Evolutionary conservation across 805 yeast species (phyloP).

Genomic region (Candida montana): DNA sequence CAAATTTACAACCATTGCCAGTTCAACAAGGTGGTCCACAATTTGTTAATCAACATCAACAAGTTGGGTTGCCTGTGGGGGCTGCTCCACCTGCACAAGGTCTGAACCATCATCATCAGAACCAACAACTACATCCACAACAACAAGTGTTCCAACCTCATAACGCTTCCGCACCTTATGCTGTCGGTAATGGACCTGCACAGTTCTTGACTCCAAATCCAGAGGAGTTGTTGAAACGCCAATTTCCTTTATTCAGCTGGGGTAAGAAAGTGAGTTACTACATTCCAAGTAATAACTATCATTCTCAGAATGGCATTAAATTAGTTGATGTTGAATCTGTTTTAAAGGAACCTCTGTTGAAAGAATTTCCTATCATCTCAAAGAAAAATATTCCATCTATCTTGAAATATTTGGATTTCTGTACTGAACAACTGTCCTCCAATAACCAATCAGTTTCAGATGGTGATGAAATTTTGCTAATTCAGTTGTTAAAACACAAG

Average conservation of each 20-base stretch:
- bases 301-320: slow-evolving; percentile 27
- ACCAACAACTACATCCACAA: too few relatives aligned
- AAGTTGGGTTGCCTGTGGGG: too few relatives aligned
- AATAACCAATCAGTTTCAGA: slow-evolving; percentile 40
- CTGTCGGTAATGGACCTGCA: not conserved
- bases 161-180: not conserved
- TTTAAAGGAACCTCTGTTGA: slow-evolving; percentile 28
- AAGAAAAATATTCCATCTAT: slow-evolving; percentile 26
- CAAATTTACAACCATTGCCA: not conserved
- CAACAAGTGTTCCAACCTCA: too few relatives aligned
- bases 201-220: slow-evolving; percentile 39
- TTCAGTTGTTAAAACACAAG: slow-evolving; percentile 24
- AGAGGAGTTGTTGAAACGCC: slow-evolving; percentile 49
- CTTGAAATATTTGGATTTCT: slow-evolving; percentile 22
- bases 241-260: slow-evolving; percentile 77
- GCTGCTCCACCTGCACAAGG: too few relatives aligned
- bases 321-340: slow-evolving; percentile 31
- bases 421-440: slow-evolving; percentile 8
- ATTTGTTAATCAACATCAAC: slow-evolving; percentile 2
- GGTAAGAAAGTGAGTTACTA: slow-evolving; percentile 40
- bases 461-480: slow-evolving; percentile 69
- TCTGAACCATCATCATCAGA: too few relatives aligned
- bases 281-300: slow-evolving; percentile 32
- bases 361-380: slow-evolving; percentile 30
- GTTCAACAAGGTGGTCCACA: not conserved